Conservation (phyloP, 2,329 filamentous ascomycete species). For the Myrmaecium sp. region DNA sequence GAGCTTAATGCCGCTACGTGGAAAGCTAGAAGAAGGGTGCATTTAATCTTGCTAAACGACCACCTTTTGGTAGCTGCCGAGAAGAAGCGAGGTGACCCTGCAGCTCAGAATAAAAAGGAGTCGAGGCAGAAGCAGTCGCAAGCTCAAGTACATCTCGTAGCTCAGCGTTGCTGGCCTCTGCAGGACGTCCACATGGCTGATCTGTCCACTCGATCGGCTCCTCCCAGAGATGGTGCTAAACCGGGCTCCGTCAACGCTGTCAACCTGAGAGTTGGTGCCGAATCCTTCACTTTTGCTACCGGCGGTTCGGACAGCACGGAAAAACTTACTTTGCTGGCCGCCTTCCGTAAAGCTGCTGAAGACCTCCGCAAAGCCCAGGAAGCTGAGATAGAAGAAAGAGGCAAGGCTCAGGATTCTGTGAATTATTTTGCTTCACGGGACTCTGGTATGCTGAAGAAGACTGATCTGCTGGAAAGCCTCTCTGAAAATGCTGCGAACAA, state of each 20-base stretch:
- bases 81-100: conserved; percentile 68
- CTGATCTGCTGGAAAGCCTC: conserved; percentile 60
- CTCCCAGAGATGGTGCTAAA: too few relatives aligned
- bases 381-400: conserved; percentile 73
- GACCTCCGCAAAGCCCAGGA: conserved; percentile 74
- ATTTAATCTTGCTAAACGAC: conserved; percentile 86
- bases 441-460: conserved; percentile 58
- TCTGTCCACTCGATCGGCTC: conserved; percentile 39
- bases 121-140: conserved; percentile 27
- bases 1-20: conserved; percentile 95
- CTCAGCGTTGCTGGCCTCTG: conserved; percentile 86
- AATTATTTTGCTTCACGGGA: conserved; percentile 73
- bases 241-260: conserved; percentile 40
- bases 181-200: conserved; percentile 88
- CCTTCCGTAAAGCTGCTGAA: conserved; percentile 83
- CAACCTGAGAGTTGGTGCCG: conserved; percentile 74
- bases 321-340: conserved; percentile 67
- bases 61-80: conserved; percentile 86
- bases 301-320: conserved; percentile 64
- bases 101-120: conserved; percentile 27
- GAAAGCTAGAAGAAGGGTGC: conserved; percentile 77
- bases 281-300: conserved; percentile 88
- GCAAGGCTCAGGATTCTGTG: conserved; percentile 68
- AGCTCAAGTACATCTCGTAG: conserved; percentile 52
- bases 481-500: conserved; percentile 55